These are phyloP conservation scores for Ceratobasidium sp. DNA, from an alignment of 1,284 basidiomycete genomes.

Conservation along the genomic window DNA sequence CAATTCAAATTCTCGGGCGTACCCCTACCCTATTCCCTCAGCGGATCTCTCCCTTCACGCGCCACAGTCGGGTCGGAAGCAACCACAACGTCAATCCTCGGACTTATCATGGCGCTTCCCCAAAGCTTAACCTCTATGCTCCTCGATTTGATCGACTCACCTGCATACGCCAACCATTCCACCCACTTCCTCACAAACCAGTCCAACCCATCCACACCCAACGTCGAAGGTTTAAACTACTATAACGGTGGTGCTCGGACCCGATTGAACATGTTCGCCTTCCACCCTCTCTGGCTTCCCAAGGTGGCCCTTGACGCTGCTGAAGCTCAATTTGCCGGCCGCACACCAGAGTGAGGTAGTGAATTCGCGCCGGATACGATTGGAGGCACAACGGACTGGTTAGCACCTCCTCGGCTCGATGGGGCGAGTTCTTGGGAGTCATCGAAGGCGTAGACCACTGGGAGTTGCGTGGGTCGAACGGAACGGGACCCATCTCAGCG, in stretches of 20 bases:
- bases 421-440: conserved; percentile 92
- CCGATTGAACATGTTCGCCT: conserved; percentile 70
- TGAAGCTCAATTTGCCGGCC: conserved; percentile 53
- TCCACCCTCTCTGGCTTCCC: conserved; percentile 97
- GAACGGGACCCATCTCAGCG: conserved; percentile 44
- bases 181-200: conserved; percentile 81
- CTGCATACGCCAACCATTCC: conserved; percentile 95
- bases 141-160: conserved; percentile 93
- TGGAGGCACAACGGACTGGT: conserved; percentile 98
- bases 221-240: conserved; percentile 85
- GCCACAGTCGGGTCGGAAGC: conserved; percentile 34
- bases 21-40: conserved; percentile 54
- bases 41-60: conserved; percentile 54
- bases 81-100: conserved; percentile 44
- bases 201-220: conserved; percentile 92
- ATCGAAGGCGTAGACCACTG: conserved; percentile 95
- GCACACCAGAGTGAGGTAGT: conserved; percentile 24
- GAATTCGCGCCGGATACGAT: conserved; percentile 44
- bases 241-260: conserved; percentile 85
- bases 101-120: conserved; percentile 65
- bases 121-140: conserved; percentile 86
- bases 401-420: conserved; percentile 84
- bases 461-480: conserved; percentile 87
- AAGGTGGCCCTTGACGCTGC: conserved; percentile 90
- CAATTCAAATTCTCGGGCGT: conserved; percentile 48